phyloP scores from a whole-genome alignment of 2,329 filamentous ascomycete species.

The Calycina marina region DNA sequence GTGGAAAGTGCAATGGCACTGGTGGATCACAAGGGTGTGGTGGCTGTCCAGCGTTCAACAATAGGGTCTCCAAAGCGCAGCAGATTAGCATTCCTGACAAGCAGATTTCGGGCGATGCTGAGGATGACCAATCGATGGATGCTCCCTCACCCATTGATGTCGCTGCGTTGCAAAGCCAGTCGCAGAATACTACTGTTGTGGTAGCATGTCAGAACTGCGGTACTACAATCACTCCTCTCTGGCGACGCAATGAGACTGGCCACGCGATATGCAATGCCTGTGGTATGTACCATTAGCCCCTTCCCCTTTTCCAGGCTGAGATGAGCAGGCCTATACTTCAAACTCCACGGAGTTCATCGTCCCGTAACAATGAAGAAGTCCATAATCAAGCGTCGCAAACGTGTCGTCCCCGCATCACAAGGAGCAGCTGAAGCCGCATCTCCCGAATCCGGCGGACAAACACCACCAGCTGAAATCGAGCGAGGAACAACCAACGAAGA shows the following conservation, averaged over 20 bases:
- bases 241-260: slow-evolving; percentile 84
- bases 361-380: slow-evolving; percentile 99
- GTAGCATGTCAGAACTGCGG: slow-evolving; percentile 95
- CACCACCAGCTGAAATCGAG: slow-evolving; percentile 13
- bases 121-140: slow-evolving; percentile 18
- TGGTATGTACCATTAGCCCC: slow-evolving; percentile 49
- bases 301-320: slow-evolving; percentile 7
- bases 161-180: slow-evolving; percentile 29
- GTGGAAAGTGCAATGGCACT: slow-evolving; percentile 89
- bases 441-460: slow-evolving; percentile 21
- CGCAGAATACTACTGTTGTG: slow-evolving; percentile 42
- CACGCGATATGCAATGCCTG: slow-evolving; percentile 98
- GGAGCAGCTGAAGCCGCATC: slow-evolving; percentile 22
- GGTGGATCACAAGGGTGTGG: slow-evolving; percentile 90
- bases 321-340: slow-evolving; percentile 67
- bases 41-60: slow-evolving; percentile 95
- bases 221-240: slow-evolving; percentile 90
- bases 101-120: slow-evolving; percentile 11
- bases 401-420: slow-evolving; percentile 67
- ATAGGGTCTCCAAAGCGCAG: slow-evolving; percentile 78
- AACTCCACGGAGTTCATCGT: slow-evolving; percentile 83
- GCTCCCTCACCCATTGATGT: slow-evolving; percentile 32
- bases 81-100: slow-evolving; percentile 38
- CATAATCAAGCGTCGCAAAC: slow-evolving; percentile 89
- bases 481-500: slow-evolving; percentile 46